phyloP scores from a whole-genome alignment of 2,329 filamentous ascomycete genomes.

The Calonectria naviculata region DNA sequence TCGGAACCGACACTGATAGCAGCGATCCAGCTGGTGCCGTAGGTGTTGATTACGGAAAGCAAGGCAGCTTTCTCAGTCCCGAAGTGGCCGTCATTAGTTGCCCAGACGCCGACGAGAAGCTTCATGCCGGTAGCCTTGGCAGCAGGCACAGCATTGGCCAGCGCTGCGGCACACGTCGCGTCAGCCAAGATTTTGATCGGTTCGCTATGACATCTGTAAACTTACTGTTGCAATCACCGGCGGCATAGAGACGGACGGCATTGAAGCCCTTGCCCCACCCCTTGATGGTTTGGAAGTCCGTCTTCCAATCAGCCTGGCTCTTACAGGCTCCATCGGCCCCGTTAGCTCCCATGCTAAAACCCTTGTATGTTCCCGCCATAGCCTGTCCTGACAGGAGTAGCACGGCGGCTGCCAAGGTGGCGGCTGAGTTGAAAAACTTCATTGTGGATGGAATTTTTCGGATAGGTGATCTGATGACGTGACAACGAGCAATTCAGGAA shows the following conservation, averaged over 20 bases:
- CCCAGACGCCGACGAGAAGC: conserved; percentile 37
- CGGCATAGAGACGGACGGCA: conserved; percentile 35
- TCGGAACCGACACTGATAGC: conserved; percentile 38
- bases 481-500: background rate
- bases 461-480: background rate
- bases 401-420: conserved; percentile 11
- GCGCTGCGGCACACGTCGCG: conserved; percentile 13
- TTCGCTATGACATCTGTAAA: background rate
- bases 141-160: conserved; percentile 37
- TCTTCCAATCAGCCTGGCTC: conserved; percentile 37
- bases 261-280: conserved; percentile 40
- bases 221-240: conserved; percentile 37
- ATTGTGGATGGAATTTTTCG: conserved; percentile 10
- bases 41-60: conserved; percentile 36
- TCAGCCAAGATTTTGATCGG: background rate
- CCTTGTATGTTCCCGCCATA: conserved; percentile 36
- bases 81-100: conserved; percentile 36
- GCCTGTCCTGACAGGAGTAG: conserved; percentile 33
- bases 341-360: conserved; percentile 39
- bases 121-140: conserved; percentile 39
- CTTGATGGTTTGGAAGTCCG: conserved; percentile 39
- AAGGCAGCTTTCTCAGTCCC: conserved; percentile 38
- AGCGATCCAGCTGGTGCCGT: conserved; percentile 38
- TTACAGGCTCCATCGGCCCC: conserved; percentile 34
- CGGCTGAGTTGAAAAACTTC: conserved; percentile 33